Evolutionary conservation across 2,329 filamentous ascomycete species (phyloP), one percentile per base, ranked within the genome.

Genomic region (Trichothecium roseum): DNA sequence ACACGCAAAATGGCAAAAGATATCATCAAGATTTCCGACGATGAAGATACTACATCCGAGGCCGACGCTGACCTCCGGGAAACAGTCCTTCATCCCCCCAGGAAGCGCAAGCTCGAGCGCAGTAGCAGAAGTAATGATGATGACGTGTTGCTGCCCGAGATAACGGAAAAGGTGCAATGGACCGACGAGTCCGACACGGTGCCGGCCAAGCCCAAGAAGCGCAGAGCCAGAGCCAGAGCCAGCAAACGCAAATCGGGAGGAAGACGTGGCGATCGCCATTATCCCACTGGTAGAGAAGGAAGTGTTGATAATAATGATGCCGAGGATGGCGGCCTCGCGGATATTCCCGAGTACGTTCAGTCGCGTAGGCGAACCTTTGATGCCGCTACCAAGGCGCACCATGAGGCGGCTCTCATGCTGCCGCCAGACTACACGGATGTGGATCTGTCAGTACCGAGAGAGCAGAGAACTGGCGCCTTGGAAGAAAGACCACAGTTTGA

Each of bases 341-440:
- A 72, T 31, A 66, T 91, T 3, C 87, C 88, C 0, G 74, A 81
- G 15, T 89, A 94, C 51, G 54, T 94, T 18, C 68, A 72, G 42
- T 59, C 71, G 16, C 73, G 89, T n/a, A 72, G 81, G 17, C 63
- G 56, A n/a, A 59, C 68, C 16, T 88, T 94, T 48, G 81, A 91
- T 37, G 60, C 68, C 31, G 64, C 69, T n/a, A 63, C 62, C 32
- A 65, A 75, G 26, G 55, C 56, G 18, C 60, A 87, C 32, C 74
- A 77, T 38, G 73, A 81, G 37, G 74, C 72, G 5, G 85, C 82
- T 0, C 62, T 95, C 30, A 78, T 74, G 42, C 56, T 93, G 3
- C 86, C 91, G 0, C 91, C 91, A 0, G 72, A 74, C 33, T 94
- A 82, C 51, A 72, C 78, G 1, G 78, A 79, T 32, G 66, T 95